phyloP scores from a whole-genome alignment of 306 rosid species.

The Echinosophora koreensis region DNA sequence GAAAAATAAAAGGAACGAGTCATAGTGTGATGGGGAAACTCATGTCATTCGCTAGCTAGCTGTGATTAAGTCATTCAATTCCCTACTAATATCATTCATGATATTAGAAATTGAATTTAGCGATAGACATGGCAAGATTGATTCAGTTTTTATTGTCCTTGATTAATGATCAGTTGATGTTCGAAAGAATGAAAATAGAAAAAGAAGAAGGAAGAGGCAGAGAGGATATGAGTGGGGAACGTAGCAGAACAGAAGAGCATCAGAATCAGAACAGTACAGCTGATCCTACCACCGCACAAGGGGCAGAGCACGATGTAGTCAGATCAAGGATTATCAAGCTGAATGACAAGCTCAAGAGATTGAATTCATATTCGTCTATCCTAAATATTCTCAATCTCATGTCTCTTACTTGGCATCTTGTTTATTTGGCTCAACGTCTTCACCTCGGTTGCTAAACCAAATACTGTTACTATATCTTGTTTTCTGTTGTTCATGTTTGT shows the following conservation, averaged over 20 bases:
- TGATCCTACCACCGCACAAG: conserved; percentile 10
- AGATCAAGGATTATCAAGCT: conserved; percentile 52
- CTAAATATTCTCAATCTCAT: conserved; percentile 64
- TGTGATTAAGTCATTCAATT: too few species aligned
- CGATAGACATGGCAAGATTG: neutral
- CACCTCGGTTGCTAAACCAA: conserved; percentile 2
- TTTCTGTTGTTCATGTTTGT: conserved; percentile 24
- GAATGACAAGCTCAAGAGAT: conserved; percentile 65
- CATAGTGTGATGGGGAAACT: too few species aligned
- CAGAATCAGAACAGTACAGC: conserved; percentile 23
- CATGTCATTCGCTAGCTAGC: too few species aligned
- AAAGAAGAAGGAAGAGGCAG: conserved; percentile 85
- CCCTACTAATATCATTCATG: too few species aligned
- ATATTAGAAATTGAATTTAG: neutral
- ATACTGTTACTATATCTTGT: neutral
- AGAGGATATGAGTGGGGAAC: conserved; percentile 36
- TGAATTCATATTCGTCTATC: conserved; percentile 68
- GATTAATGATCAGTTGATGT: conserved; percentile 60
- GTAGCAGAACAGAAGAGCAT: conserved; percentile 5
- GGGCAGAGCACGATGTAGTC: conserved; percentile 41
- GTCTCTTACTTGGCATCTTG: conserved; percentile 79
- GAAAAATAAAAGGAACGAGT: too few species aligned
- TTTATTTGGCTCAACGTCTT: conserved; percentile 62
- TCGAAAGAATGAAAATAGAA: conserved; percentile 73
- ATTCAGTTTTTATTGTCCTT: neutral